Base-by-base conservation (phyloP, 345 rosid species). In the Eutrema yunnanense region DNA sequence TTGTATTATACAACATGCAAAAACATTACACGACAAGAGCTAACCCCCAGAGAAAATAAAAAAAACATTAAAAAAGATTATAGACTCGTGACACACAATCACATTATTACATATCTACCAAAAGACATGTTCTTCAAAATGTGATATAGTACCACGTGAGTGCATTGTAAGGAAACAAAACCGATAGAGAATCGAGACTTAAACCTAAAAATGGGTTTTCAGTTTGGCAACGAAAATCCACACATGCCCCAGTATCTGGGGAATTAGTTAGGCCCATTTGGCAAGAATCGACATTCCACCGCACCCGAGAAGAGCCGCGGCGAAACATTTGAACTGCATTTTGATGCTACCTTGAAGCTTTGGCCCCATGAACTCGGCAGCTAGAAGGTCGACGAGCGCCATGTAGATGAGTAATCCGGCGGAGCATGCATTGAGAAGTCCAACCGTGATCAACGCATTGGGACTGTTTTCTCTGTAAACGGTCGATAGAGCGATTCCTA, bases 211-310 rank as follows among this genome's bases (percentile, higher is more conserved):
- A 22, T 2, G 34, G 67, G 67, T 5, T 67, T 74, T 40, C 5
- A 50, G 59, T 30, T 56, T 42, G 67, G 42, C 30, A 67, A 74
- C n/a, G 54, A 22, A 66, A 40, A 67, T 59, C 54, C 61, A 50
- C 43, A 40, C 30, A 2, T 30, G 29, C 44, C 3, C 6, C 14
- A 47, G 9, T 62, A 27, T 44, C 12, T 4, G 43, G 10, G 30
- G 51, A 26, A 59, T 33, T 44, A 14, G 36, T 57, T 75, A 92
- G 54, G 94, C 96, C 98, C 98, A 89, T 76, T 81, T 85, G 3
- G 90, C 90, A 81, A 88, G 81, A 32, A 92, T 10, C 3, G 96
- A 82, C 92, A 89, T 92, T 49, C 83, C 82, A 43, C 92, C 97
- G 2, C 86, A 89, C 6, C 96, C 97, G 12, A 85, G 19, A 65